Conservation (phyloP, 192 early-diverging fungal species). For the Umbelopsis sp. region DNA sequence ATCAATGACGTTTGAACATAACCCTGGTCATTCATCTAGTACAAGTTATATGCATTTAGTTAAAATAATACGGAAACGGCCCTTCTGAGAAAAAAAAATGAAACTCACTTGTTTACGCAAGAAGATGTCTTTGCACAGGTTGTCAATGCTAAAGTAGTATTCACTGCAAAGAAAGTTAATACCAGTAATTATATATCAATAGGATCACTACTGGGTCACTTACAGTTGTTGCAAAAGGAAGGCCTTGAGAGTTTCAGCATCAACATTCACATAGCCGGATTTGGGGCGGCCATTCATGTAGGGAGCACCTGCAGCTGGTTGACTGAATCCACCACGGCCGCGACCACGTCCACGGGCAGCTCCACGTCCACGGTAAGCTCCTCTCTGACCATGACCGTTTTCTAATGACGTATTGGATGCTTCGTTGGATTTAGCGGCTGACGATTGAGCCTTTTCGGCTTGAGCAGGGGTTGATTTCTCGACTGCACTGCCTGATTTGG, state of each 20-base stretch:
- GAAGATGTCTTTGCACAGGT: conserved; percentile 94
- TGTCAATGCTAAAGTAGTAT: conserved; percentile 98
- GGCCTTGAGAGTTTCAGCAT: conserved; percentile 51
- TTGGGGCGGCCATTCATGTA: background rate
- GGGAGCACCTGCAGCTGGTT: background rate
- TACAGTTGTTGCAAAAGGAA: conserved; percentile 70
- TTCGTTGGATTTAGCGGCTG: background rate
- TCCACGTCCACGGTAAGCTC: conserved; percentile 20
- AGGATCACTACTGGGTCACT: conserved; percentile 3
- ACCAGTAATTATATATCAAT: background rate
- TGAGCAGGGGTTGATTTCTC: conserved; percentile 15
- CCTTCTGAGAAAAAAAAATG: background rate
- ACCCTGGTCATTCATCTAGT: conserved; percentile 88
- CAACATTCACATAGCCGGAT: conserved; percentile 31
- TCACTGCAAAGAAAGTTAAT: conserved; percentile 57
- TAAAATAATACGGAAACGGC: background rate
- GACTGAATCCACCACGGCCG: conserved; percentile 32
- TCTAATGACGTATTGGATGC: background rate
- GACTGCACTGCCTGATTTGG: background rate
- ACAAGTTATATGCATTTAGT: background rate
- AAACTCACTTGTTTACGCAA: conserved; percentile 67
- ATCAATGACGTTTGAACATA: conserved; percentile 80
- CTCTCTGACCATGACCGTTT: background rate
- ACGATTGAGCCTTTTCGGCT: background rate
- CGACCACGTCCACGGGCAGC: conserved; percentile 21